phyloP scores from a whole-genome alignment of 1,284 basidiomycete species.

The Rhodotorula sp. region DNA sequence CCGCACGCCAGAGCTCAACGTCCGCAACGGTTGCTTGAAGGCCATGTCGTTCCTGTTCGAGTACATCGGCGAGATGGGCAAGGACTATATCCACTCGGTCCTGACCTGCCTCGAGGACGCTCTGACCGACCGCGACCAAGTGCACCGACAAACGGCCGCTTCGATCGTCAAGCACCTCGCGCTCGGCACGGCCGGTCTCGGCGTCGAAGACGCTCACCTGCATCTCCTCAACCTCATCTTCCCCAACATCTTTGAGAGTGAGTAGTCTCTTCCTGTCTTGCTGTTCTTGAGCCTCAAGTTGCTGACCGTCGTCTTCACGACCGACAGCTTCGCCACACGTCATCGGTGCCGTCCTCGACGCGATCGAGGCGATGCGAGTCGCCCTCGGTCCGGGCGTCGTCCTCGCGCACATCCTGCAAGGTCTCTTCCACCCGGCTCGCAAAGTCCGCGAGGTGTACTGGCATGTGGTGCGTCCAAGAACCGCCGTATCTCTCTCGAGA shows the following conservation, averaged over 20 bases:
- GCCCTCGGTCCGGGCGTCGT: constrained; percentile 91
- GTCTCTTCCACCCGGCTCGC: constrained; percentile 90
- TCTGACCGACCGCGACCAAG: constrained; percentile 93
- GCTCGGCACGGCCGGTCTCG: constrained; percentile 92
- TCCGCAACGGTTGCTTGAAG: constrained; percentile 98
- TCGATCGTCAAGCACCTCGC: constrained; percentile 99
- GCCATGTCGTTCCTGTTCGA: constrained; percentile 98
- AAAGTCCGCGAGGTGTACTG: constrained; percentile 78
- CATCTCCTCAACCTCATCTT: constrained; percentile 98
- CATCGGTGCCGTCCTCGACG: constrained; percentile 63
- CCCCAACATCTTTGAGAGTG: constrained; percentile 96
- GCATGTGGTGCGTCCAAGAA: constrained; percentile 30
- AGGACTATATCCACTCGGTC: constrained; percentile 96
- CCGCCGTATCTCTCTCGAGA: neutral
- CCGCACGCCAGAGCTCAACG: constrained; percentile 90
- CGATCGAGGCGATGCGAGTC: constrained; percentile 93
- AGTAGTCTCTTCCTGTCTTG: neutral
- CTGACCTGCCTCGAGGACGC: constrained; percentile 98
- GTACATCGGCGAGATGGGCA: constrained; percentile 99
- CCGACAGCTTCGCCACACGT: constrained; percentile 80
- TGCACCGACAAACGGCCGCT: constrained; percentile 95
- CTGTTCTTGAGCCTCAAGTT: neutral
- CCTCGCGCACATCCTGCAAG: constrained; percentile 68
- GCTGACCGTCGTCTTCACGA: constrained; percentile 4
- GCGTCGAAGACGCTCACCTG: constrained; percentile 95